phyloP scores from a whole-genome alignment of 2,329 filamentous ascomycete species.

The Arthrobotrys sinensis region DNA sequence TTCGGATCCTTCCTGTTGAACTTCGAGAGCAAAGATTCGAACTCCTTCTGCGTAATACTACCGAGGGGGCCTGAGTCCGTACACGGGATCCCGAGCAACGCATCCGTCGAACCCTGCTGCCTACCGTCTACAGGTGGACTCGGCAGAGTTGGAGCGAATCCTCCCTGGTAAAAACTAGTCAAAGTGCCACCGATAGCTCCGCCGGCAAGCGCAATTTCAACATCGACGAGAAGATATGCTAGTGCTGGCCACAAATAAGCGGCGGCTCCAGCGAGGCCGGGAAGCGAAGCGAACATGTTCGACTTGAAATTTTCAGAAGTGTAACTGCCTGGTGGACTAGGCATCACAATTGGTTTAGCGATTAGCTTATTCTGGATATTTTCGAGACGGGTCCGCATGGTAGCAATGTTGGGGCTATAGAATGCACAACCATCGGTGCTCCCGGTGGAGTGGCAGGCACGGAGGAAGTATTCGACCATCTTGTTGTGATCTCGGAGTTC shows the following conservation, averaged over 20 bases:
- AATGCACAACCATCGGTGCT: slow-evolving; percentile 34
- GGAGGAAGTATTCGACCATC: slow-evolving; percentile 50
- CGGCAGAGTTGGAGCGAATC: neutral
- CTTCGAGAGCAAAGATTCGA: slow-evolving; percentile 37
- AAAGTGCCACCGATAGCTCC: slow-evolving; percentile 13
- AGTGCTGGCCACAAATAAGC: slow-evolving; percentile 31
- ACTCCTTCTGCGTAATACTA: slow-evolving; percentile 39
- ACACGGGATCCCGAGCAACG: slow-evolving; percentile 41
- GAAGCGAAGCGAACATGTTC: slow-evolving; percentile 26
- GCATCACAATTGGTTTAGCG: slow-evolving; percentile 27
- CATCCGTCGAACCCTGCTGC: slow-evolving; percentile 38
- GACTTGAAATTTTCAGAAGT: slow-evolving; percentile 39
- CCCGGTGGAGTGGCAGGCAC: slow-evolving; percentile 44
- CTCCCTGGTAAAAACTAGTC: slow-evolving; percentile 14
- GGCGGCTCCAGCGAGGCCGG: slow-evolving; percentile 18
- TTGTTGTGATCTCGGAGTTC: slow-evolving; percentile 48
- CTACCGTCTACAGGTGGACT: slow-evolving; percentile 46
- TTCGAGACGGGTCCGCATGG: slow-evolving; percentile 30
- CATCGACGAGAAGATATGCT: slow-evolving; percentile 27
- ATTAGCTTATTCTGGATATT: slow-evolving; percentile 39
- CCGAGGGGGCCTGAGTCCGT: slow-evolving; percentile 51
- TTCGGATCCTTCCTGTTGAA: slow-evolving; percentile 49
- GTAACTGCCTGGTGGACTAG: slow-evolving; percentile 37
- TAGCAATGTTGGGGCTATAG: slow-evolving; percentile 25
- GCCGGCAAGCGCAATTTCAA: slow-evolving; percentile 19